phyloP scores from a whole-genome alignment of 352 stramenopile species.

The Pelagophyceae sp. region DNA sequence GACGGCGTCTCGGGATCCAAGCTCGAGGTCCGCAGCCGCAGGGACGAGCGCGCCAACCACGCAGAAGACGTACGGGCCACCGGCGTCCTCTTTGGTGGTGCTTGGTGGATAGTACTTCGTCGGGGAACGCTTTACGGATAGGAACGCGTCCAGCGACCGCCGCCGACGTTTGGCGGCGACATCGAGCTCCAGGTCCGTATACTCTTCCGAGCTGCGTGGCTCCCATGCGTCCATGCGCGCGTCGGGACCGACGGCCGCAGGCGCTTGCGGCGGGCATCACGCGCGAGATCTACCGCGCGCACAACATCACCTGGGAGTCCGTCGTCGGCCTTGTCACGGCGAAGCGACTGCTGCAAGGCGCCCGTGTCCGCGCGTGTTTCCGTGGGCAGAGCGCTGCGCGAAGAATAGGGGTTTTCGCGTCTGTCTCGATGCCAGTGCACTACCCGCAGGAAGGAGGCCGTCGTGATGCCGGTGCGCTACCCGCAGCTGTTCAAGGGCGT shows the following conservation, averaged over 20 bases:
- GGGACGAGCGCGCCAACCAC: not conserved
- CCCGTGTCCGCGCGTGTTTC: constrained; percentile 13
- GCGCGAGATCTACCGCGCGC: constrained; percentile 80
- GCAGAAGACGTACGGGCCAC: not conserved
- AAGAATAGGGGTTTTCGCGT: not conserved
- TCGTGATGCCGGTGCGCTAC: constrained; percentile 79
- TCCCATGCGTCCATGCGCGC: too few relatives aligned
- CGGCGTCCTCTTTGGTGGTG: too few relatives aligned
- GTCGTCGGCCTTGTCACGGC: constrained; percentile 70
- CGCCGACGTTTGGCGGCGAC: constrained; percentile 70
- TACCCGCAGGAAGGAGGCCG: constrained; percentile 65
- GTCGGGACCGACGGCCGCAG: too few relatives aligned
- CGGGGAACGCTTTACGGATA: too few relatives aligned
- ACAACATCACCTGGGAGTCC: constrained; percentile 70
- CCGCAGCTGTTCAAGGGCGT: constrained; percentile 66
- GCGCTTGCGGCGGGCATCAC: constrained; percentile 72
- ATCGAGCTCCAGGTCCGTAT: constrained; percentile 47
- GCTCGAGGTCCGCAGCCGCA: not conserved
- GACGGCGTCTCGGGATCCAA: constrained; percentile 13
- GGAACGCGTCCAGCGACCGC: constrained; percentile 58
- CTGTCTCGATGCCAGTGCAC: constrained; percentile 11
- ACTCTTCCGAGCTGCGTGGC: too few relatives aligned
- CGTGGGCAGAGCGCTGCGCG: not conserved
- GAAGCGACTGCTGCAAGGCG: constrained; percentile 48
- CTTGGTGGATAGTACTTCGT: too few relatives aligned